Base-by-base conservation (phyloP, 768 basidiomycete genomes). In the Terana coerulea region DNA sequence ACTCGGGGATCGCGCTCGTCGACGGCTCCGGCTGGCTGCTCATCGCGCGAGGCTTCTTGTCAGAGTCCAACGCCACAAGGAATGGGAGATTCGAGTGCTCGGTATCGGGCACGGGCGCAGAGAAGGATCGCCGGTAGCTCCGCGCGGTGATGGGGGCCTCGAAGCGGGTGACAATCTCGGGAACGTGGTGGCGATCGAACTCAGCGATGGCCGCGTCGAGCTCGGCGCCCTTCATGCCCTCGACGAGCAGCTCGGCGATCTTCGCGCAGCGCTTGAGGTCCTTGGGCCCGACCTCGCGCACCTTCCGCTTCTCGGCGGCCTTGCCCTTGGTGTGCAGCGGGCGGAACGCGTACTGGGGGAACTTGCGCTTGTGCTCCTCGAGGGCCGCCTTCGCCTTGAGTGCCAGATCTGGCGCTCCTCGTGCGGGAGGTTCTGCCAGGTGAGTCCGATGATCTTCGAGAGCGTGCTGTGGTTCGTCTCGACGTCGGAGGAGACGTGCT, bases 381-480 rank as follows among this genome's bases (percentile, higher is more conserved):
- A 80, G 77, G 0, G 84, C 85, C 35, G 74, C 71, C 71, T 83
- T 84, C 15, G 89, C 89, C 67, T 88, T 87, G 46, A 72, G 59
- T 88, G 83, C 89, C 89, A 91, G 43, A 85, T 69, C 67, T 86
- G 78, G 9, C 85, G 79, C 64, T 91, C 85, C n/a, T 81, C 79
- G 52, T 83, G 76, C 1, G 86, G 80, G 53, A 91, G 77, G 51
- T 79, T 84, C 67, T 87, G 81, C 89, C 88, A 91, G 28, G 87
- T 88, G 54, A 88, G 72, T 21, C 88, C 88, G 53, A 90, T 87
- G 62, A 89, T 91, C 78, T 88, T 90, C 12, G 87, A 89, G 15
- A 91, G 72, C 3, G 88, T 89, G 59, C 83, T 85, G 69, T 89
- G 88, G 64, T 86, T 89, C 26, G 86, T 86, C 72, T 91, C 88